phyloP scores from a whole-genome alignment of 2,329 filamentous ascomycete species.

The Beauveria caledonica region DNA sequence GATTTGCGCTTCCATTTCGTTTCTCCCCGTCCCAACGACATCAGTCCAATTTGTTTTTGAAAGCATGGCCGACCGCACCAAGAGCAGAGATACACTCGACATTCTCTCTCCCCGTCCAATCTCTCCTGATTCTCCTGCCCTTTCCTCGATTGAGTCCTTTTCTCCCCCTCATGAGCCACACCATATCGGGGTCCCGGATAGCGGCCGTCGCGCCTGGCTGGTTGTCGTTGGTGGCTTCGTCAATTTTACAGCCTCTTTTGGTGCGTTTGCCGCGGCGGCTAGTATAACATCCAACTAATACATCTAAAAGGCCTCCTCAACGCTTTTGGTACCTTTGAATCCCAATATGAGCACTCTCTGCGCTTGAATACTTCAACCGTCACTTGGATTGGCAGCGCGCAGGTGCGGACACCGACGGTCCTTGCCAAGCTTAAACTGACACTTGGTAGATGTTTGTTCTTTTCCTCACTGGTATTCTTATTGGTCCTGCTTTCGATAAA shows the following conservation, averaged over 20 bases:
- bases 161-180: not conserved
- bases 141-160: not conserved
- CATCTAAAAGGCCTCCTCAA: constrained; percentile 20
- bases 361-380: constrained; percentile 24
- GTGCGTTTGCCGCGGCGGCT: constrained; percentile 14
- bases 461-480: constrained; percentile 29
- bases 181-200: constrained; percentile 16
- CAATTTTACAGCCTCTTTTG: constrained; percentile 21
- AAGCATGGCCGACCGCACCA: not conserved
- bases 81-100: not conserved
- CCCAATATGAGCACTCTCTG: constrained; percentile 36
- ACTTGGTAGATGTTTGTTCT: constrained; percentile 29
- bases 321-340: constrained; percentile 48
- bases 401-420: constrained; percentile 14
- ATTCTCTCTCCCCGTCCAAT: constrained; percentile 9
- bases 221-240: constrained; percentile 25
- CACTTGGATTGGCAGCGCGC: constrained; percentile 33
- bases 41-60: not conserved
- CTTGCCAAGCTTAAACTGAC: constrained; percentile 2
- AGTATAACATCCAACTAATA: not conserved
- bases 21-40: no score
- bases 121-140: not conserved
- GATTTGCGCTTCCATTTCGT: not conserved
- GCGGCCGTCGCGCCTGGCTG: constrained; percentile 23
- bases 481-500: constrained; percentile 32